phyloP scores from a whole-genome alignment of 495 filamentous ascomycete species.

The Rhizodiscina lignyota region DNA sequence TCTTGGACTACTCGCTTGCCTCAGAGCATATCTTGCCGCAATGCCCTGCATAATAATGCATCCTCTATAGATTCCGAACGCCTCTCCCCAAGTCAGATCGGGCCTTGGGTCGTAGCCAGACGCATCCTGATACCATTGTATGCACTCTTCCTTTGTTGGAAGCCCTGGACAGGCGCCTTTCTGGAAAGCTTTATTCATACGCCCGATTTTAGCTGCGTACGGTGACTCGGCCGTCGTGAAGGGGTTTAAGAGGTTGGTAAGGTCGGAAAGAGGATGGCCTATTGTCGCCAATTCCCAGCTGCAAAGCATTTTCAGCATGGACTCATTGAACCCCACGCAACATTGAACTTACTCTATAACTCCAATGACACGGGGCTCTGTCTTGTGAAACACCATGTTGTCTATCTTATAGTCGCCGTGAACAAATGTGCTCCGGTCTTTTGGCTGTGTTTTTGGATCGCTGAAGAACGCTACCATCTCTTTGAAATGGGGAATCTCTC shows the following conservation, averaged over 20 bases:
- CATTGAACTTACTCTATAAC: conserved; percentile 55
- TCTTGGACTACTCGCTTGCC: conserved; percentile 80
- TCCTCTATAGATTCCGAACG: conserved; percentile 25
- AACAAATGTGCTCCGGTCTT: conserved; percentile 60
- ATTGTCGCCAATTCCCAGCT: conserved; percentile 96
- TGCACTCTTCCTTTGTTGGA: conserved; percentile 50
- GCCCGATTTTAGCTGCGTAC: conserved; percentile 14
- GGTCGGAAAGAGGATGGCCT: conserved; percentile 80
- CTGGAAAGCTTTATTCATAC: conserved; percentile 32
- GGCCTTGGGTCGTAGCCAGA: conserved; percentile 48
- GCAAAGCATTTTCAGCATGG: not conserved
- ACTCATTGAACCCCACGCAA: not conserved
- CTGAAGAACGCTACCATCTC: conserved; percentile 67
- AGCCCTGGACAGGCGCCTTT: conserved; percentile 49
- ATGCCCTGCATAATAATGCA: conserved; percentile 90
- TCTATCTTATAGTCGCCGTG: conserved; percentile 99
- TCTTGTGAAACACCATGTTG: conserved; percentile 86
- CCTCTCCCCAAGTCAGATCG: conserved; percentile 44
- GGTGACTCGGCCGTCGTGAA: conserved; percentile 25
- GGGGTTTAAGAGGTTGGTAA: conserved; percentile 63
- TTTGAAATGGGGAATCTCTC: conserved; percentile 64
- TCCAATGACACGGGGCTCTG: conserved; percentile 75
- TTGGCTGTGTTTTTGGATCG: conserved; percentile 49
- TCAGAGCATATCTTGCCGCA: conserved; percentile 61
- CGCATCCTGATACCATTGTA: conserved; percentile 60